A percentile compares a stretch with the other conserved stretches of the same genome.
These are phyloP conservation scores for Coelastrella sp. DNA, from an alignment of 139 green algal species.

Conservation along the genomic window DNA sequence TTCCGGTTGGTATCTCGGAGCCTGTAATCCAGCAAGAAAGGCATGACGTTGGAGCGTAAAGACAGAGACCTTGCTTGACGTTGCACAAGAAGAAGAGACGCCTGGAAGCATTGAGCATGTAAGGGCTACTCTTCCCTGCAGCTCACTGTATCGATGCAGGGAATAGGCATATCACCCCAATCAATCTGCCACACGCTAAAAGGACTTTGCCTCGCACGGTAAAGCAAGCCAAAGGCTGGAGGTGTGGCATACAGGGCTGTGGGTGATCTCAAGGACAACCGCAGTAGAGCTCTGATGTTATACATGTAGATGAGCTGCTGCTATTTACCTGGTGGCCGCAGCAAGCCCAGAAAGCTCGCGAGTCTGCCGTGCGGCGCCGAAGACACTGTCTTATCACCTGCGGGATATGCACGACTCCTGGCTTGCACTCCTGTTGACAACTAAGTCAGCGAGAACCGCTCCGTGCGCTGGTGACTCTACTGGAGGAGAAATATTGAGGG, in stretches of 20 bases:
- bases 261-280: neutral
- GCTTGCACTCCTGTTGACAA: too few species aligned
- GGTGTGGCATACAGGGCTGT: neutral
- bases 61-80: too few species aligned
- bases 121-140: constrained; percentile 45
- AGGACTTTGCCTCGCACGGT: constrained; percentile 45
- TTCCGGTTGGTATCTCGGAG: too few species aligned
- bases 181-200: constrained; percentile 36
- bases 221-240: constrained; percentile 46
- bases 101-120: neutral
- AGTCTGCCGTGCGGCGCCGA: neutral
- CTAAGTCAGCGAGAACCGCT: too few species aligned
- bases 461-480: too few species aligned
- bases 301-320: neutral
- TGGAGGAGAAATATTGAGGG: too few species aligned
- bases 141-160: constrained; percentile 34
- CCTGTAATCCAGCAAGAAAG: too few species aligned
- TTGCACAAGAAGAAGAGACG: too few species aligned
- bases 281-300: neutral
- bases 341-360: too few species aligned
- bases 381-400: too few species aligned
- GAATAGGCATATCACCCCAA: constrained; percentile 40
- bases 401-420: too few species aligned
- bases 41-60: too few species aligned
- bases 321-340: neutral